Evolutionary conservation across 2,329 filamentous ascomycete genomes (phyloP), one percentile per base, ranked within the genome.

Genomic region (Didymellaceae sp.): DNA sequence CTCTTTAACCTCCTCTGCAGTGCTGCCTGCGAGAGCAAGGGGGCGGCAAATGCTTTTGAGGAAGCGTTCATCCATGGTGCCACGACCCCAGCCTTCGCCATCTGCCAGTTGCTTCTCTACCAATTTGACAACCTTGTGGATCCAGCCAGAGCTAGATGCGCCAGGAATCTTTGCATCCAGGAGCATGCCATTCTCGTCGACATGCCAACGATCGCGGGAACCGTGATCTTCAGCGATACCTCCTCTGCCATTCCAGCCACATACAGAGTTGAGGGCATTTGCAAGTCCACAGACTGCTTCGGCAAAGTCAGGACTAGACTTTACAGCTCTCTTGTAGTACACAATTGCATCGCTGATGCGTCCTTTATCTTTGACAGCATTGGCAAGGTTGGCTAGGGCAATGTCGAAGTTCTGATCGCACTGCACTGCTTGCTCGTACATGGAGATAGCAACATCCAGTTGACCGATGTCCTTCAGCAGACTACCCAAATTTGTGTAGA

Each of bases 321-420:
- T 82, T 8, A 99, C 93, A 30, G 94, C 94, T 57, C 92, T 85
- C 65, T 86, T 90, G 77, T 99, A 99, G 71, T 95, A 97, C 20
- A 79, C 77, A 52, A 99, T 97, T 1, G 94, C 94, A 69, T 99
- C 94, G 48, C 86, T 89, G 59, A 97, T 90, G 33, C 90, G 86
- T 2, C 94, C 94, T 62, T 95, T 91, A 71, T 99, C 94, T 73
- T 99, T 99, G 59, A 99, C 92, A 7, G 94, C 94, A 71, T 99
- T 99, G 46, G 94, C 94, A 17, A 99, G 80, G 66, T 99, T 99
- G 4, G 94, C 96, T 46, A 99, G 78, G 25, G 94, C 94, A 66
- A 99, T 99, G 67, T 99, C 94, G 66, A 99, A 99, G 18, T 86
- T 90, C n/a, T 86, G 86, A 72, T 99, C 94, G 68, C 92, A 97